Base-by-base conservation (phyloP, 2,329 filamentous ascomycete species). In the Sclerotinia spermophila region DNA sequence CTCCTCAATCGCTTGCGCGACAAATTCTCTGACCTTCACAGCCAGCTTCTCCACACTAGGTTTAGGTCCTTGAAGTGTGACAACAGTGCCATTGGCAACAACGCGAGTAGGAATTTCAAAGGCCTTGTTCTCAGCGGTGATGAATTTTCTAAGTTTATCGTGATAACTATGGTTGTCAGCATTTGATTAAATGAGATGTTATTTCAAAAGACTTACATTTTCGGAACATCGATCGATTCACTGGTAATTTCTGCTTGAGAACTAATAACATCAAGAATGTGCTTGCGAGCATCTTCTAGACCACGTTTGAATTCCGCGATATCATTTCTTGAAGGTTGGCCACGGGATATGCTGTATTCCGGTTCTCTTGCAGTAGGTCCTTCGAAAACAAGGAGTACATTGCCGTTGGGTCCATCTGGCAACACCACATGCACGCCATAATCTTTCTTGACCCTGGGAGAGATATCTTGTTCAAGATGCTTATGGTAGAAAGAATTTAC, bases 1-100 rank as follows among this genome's bases (percentile, higher is more conserved):
- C 73, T 98, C 94, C 80, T 93, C 87, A 83, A 94, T 92, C 81
- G 97, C 94, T 79, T 96, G 91, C 78, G 91, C 90, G 33, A 98
- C 85, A 78, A 97, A 98, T 10, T 87, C 87, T 71, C 87, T 82
- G 68, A 97, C 88, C 83, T 94, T 96, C 48, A 86, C 82, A 42
- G 87, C 85, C 53, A 98, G 86, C 2, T 88, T 87, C 67, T 92
- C 87, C 5, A 97, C 93, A 33, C 87, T 86, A 27, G 88, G 87
- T 61, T 86, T 83, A 33, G 94, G 94, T 33, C 95, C 95, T 72
- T 92, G 91, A 72, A 97, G 86, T 59, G 88, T 90, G 72, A 95
- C 85, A 3, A 84, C 85, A 1, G 86, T 86, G 75, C 88, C 86
- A 67, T 84, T 81, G 75, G 86, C 86, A 68, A 84, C 85, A 65